phyloP scores from a whole-genome alignment of 192 early-diverging fungal genomes.

The Gryganskiella cystojenkinii region DNA sequence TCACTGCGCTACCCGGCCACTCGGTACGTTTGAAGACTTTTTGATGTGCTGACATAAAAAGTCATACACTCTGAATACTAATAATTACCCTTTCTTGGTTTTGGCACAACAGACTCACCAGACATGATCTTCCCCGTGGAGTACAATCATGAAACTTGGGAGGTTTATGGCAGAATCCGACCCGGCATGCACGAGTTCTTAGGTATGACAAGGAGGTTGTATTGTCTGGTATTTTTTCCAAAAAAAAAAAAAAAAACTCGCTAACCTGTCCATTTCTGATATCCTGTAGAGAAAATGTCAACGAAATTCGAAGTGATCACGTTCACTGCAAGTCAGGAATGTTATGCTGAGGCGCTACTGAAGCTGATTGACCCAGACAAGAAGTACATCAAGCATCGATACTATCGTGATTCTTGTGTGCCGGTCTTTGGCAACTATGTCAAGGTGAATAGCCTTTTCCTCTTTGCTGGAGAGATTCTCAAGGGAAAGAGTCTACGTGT shows the following conservation, averaged over 20 bases:
- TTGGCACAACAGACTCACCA: conserved; percentile 55
- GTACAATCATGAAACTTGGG: conserved; percentile 70
- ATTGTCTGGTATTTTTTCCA: too few species aligned
- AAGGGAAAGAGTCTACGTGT: too few species aligned
- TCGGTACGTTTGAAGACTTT: conserved; percentile 10
- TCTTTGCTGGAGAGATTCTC: background rate
- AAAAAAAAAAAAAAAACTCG: too few species aligned
- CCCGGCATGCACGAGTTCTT: conserved; percentile 73
- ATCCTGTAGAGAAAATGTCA: conserved; percentile 55
- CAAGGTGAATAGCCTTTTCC: conserved; percentile 54
- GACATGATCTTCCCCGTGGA: conserved; percentile 74
- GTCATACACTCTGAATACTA: background rate
- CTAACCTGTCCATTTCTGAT: background rate
- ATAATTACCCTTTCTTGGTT: background rate
- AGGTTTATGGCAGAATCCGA: conserved; percentile 76
- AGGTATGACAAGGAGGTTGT: too few species aligned
- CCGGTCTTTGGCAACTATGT: conserved; percentile 74
- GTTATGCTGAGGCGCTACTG: conserved; percentile 73
- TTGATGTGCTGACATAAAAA: background rate
- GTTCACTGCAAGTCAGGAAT: conserved; percentile 80
- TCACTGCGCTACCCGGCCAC: conserved; percentile 66
- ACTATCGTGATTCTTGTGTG: conserved; percentile 77
- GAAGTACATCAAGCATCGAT: conserved; percentile 70
- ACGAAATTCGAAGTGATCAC: conserved; percentile 75
- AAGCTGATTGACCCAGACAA: conserved; percentile 72